Evolutionary conservation across 2,329 filamentous ascomycete species (phyloP).

Genomic region (Metarhizium robertsii): DNA sequence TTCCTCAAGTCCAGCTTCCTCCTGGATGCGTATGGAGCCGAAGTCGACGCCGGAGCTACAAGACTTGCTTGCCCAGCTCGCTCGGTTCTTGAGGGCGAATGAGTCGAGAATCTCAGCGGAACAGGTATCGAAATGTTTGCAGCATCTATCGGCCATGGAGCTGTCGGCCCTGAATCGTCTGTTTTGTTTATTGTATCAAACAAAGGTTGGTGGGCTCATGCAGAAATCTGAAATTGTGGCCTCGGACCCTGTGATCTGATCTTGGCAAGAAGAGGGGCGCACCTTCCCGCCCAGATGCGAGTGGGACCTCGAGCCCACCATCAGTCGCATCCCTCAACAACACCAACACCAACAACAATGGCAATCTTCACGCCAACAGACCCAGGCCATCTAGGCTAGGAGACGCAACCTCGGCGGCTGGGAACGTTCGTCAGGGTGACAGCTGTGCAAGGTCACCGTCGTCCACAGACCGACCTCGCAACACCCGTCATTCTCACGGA

Average conservation of each 20-base stretch:
- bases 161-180: not conserved
- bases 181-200: not conserved
- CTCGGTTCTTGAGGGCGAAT: not conserved
- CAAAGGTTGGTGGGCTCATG: not conserved
- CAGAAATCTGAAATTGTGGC: not conserved
- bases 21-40: not conserved
- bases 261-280: no score
- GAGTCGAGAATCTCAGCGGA: not conserved
- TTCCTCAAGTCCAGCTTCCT: not conserved
- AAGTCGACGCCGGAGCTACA: not conserved
- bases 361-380: no score
- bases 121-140: not conserved
- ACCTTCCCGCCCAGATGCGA: no score
- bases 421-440: no score
- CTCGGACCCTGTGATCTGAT: no score
- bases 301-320: no score
- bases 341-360: no score
- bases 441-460: no score
- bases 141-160: not conserved
- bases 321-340: no score
- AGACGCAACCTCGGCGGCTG: no score
- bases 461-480: no score
- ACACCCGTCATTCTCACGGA: not conserved
- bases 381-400: no score
- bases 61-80: not conserved